Evolutionary conservation across 2,329 filamentous ascomycete genomes (phyloP).

Genomic region (Aureobasidium mangrovei): DNA sequence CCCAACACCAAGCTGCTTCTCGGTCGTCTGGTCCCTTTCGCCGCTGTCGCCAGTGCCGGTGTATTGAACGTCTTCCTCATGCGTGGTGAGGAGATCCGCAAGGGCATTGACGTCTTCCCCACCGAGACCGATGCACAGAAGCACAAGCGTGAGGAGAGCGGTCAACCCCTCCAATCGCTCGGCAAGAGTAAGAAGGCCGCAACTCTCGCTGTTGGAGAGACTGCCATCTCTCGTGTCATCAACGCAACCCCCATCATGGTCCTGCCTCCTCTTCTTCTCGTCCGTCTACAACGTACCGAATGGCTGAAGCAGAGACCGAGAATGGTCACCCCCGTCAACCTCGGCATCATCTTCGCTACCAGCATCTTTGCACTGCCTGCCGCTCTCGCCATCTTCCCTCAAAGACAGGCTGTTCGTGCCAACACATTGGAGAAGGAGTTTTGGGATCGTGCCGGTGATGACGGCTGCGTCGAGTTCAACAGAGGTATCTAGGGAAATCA

Average conservation of each 20-base stretch:
- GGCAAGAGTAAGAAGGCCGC: constrained; percentile 86
- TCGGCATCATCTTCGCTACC: constrained; percentile 77
- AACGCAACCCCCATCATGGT: constrained; percentile 98
- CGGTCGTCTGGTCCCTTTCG: constrained; percentile 85
- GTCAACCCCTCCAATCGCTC: constrained; percentile 43
- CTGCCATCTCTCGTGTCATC: constrained; percentile 79
- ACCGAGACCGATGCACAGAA: constrained; percentile 62
- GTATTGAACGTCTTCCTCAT: constrained; percentile 95
- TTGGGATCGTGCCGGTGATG: constrained; percentile 66
- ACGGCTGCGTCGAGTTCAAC: constrained; percentile 90
- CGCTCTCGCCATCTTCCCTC: constrained; percentile 85
- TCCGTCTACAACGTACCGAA: constrained; percentile 71
- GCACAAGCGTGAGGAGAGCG: constrained; percentile 40
- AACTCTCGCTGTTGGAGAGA: constrained; percentile 83
- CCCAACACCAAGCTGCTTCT: constrained; percentile 69
- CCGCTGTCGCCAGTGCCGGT: constrained; percentile 84
- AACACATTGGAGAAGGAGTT: constrained; percentile 78
- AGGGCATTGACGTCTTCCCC: constrained; percentile 87
- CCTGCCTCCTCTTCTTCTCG: constrained; percentile 75
- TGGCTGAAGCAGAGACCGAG: constrained; percentile 74
- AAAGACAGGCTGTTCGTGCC: constrained; percentile 73
- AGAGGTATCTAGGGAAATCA: constrained; percentile 55
- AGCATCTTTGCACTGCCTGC: constrained; percentile 83
- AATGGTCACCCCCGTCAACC: constrained; percentile 71
- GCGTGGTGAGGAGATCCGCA: constrained; percentile 90